These are phyloP conservation scores for Aureobasidium namibiae DNA, from an alignment of 2,329 filamentous ascomycete species.

Conservation along the genomic window DNA sequence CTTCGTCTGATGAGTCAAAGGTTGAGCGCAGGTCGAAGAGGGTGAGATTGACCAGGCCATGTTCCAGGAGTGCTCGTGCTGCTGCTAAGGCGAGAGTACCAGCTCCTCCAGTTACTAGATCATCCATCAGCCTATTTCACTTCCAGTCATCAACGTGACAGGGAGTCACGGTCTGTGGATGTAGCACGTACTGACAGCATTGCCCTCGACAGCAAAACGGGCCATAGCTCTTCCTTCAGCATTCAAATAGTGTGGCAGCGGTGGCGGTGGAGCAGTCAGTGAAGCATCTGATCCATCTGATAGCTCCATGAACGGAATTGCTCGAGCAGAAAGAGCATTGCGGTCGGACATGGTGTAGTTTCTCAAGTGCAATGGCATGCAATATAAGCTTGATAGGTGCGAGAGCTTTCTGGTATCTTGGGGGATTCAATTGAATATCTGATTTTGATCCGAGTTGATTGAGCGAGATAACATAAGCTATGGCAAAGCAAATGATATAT, in stretches of 20 bases:
- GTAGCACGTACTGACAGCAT: constrained; percentile 40
- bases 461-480: not conserved
- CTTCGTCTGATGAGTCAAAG: constrained; percentile 28
- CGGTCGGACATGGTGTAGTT: constrained; percentile 26
- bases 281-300: constrained; percentile 35
- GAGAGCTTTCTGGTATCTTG: not conserved
- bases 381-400: not conserved
- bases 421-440: not conserved
- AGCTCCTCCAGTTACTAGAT: constrained; percentile 56
- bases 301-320: constrained; percentile 42
- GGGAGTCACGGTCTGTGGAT: too few species aligned
- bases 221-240: constrained; percentile 35
- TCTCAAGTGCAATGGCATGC: not conserved
- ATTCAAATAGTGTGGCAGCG: constrained; percentile 35
- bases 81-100: constrained; percentile 54
- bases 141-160: too few species aligned
- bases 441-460: not conserved
- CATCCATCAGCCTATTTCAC: not conserved
- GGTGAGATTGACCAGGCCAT: constrained; percentile 51
- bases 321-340: constrained; percentile 36
- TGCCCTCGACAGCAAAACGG: constrained; percentile 45
- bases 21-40: constrained; percentile 52
- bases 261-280: constrained; percentile 37
- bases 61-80: constrained; percentile 58
- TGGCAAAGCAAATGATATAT: not conserved